Conservation (phyloP, 768 basidiomycete species). For the Lactarius psammicola region DNA sequence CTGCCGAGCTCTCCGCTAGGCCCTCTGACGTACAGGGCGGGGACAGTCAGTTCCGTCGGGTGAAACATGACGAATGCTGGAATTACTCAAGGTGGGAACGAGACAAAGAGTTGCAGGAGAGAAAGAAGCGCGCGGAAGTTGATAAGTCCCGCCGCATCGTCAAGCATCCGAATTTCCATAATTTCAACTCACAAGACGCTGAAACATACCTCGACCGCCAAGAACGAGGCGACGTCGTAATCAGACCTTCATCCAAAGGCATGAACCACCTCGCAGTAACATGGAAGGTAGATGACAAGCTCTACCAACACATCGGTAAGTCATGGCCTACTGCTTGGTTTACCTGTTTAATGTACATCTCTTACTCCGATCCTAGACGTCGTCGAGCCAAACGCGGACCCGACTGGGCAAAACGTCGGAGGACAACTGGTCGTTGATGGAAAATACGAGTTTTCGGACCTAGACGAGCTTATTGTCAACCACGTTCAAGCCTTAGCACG, state of each 20-base stretch:
- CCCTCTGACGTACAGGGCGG: slow-evolving; percentile 58
- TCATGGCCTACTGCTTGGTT: not conserved
- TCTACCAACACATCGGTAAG: slow-evolving; percentile 96
- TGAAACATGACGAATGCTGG: slow-evolving; percentile 61
- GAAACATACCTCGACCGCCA: slow-evolving; percentile 87
- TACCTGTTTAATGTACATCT: not conserved
- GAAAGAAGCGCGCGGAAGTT: slow-evolving; percentile 83
- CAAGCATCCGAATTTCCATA: slow-evolving; percentile 98
- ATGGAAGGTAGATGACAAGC: slow-evolving; percentile 96
- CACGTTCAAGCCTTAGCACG: slow-evolving; percentile 93
- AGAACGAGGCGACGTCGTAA: slow-evolving; percentile 93
- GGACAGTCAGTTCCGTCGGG: slow-evolving; percentile 59
- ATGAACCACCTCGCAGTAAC: slow-evolving; percentile 92
- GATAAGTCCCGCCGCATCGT: slow-evolving; percentile 81
- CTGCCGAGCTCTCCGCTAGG: slow-evolving; percentile 73
- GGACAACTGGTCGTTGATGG: slow-evolving; percentile 70
- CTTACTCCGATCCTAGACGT: slow-evolving; percentile 39
- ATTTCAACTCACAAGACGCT: slow-evolving; percentile 86
- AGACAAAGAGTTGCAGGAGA: slow-evolving; percentile 67
- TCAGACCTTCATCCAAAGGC: slow-evolving; percentile 94
- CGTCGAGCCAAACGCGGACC: slow-evolving; percentile 74
- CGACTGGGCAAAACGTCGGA: slow-evolving; percentile 61
- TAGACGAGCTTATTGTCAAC: slow-evolving; percentile 96
- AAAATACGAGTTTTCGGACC: slow-evolving; percentile 83
- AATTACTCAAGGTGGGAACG: slow-evolving; percentile 61